Evolutionary conservation across 306 rosid species (phyloP).

Genomic region (Glycine latifolia): DNA sequence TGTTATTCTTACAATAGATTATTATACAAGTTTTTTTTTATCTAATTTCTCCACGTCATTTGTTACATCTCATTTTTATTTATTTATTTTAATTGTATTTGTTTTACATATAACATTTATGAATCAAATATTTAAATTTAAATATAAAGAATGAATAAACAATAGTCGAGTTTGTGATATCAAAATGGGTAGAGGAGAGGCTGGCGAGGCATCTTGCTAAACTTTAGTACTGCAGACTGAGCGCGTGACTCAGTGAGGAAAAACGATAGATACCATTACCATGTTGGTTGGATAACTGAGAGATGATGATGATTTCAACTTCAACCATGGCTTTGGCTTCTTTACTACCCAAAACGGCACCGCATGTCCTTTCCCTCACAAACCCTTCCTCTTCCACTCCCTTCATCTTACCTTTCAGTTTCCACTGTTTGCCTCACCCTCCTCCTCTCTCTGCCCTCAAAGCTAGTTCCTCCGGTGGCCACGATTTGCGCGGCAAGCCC

Average conservation of each 20-base stretch:
- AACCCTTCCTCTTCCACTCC: constrained; percentile 21
- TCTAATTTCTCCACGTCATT: too few species aligned
- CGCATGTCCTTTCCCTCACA: constrained; percentile 38
- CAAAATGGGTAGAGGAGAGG: background rate
- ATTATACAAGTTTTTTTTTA: too few species aligned
- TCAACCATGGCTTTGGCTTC: constrained; percentile 67
- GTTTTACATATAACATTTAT: too few species aligned
- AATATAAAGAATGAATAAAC: background rate
- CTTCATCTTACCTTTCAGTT: constrained; percentile 53
- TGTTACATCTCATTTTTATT: too few species aligned
- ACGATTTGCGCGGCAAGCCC: constrained; percentile 63
- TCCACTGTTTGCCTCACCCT: background rate
- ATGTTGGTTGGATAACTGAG: constrained; percentile 22
- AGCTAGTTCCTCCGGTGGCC: constrained; percentile 59
- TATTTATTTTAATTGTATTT: too few species aligned
- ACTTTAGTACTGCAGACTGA: background rate
- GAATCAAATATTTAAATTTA: too few species aligned
- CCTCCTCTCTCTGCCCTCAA: constrained; percentile 42
- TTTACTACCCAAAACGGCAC: constrained; percentile 55
- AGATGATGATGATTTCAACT: background rate
- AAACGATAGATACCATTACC: too few species aligned
- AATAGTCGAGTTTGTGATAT: background rate
- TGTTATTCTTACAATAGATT: too few species aligned
- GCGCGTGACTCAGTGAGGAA: too few species aligned
- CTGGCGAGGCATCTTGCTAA: background rate